phyloP scores from a whole-genome alignment of 768 basidiomycete species.

The Clavaria fumosa region DNA sequence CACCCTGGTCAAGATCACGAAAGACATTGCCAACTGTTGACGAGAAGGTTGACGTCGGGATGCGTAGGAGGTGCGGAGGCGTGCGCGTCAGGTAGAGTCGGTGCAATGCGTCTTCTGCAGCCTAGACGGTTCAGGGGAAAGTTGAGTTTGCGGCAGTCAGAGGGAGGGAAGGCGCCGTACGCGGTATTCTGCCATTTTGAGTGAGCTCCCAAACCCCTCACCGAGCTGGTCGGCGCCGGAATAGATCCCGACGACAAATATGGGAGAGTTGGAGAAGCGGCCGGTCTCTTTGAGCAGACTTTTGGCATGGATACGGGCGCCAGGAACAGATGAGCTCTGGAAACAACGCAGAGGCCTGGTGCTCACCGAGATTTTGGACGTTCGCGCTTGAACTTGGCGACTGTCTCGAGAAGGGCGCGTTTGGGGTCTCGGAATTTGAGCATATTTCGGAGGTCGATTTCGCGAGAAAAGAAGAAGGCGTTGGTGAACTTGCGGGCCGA shows the following conservation, averaged over 20 bases:
- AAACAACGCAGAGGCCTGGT: not conserved
- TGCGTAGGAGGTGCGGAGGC: slow-evolving; percentile 47
- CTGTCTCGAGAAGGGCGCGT: slow-evolving; percentile 56
- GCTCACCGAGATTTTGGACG: slow-evolving; percentile 54
- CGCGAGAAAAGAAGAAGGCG: slow-evolving; percentile 73
- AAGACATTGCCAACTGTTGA: slow-evolving; percentile 38
- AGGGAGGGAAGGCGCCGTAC: slow-evolving; percentile 26
- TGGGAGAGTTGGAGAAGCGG: slow-evolving; percentile 75
- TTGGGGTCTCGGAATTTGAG: slow-evolving; percentile 78
- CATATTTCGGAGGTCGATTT: slow-evolving; percentile 65
- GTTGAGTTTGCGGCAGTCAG: slow-evolving; percentile 3
- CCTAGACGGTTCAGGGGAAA: slow-evolving; percentile 39
- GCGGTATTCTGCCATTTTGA: slow-evolving; percentile 91
- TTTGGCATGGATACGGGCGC: no score
- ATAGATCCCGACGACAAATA: slow-evolving; percentile 93
- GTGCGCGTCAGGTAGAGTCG: slow-evolving; percentile 71
- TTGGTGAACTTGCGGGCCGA: slow-evolving; percentile 84
- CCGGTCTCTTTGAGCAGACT: slow-evolving; percentile 90
- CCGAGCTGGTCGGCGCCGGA: slow-evolving; percentile 74
- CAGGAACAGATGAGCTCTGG: not conserved
- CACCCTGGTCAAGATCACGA: slow-evolving; percentile 27
- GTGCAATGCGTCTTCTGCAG: slow-evolving; percentile 74
- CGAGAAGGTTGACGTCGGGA: slow-evolving; percentile 67
- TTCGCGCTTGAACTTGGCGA: slow-evolving; percentile 51
- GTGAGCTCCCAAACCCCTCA: slow-evolving; percentile 85